Percentiles rank a stretch among this genome's conserved stretches.
These are phyloP conservation scores for Heliamphora pulchella DNA, from an alignment of 179 eudicot species.

Conservation along the genomic window DNA sequence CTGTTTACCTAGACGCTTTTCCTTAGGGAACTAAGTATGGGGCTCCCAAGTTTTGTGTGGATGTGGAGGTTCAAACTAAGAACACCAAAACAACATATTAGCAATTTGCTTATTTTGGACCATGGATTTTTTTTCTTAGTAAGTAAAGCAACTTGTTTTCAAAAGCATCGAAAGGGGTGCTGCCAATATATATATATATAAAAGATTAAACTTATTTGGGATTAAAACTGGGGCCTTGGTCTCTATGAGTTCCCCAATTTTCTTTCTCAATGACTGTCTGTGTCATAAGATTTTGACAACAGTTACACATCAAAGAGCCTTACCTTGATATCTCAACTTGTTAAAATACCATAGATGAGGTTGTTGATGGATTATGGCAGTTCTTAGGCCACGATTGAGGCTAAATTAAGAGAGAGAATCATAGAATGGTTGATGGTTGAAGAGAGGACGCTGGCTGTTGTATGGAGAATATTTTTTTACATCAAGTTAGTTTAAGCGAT, in stretches of 20 bases:
- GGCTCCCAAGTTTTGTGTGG: neutral
- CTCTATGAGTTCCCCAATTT: neutral
- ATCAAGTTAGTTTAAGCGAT: neutral
- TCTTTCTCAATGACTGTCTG: too few relatives aligned
- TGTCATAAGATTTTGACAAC: neutral
- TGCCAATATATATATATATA: neutral
- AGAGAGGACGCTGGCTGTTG: neutral
- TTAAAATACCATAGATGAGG: neutral
- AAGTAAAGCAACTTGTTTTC: neutral
- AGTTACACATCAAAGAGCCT: neutral
- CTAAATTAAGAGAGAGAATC: neutral
- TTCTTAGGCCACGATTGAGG: neutral
- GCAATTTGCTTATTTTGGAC: neutral
- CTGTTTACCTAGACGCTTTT: neutral
- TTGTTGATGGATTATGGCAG: neutral
- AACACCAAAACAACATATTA: neutral
- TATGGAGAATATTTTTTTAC: neutral
- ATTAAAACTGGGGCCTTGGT: neutral
- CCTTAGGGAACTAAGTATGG: neutral
- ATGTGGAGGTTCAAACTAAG: neutral
- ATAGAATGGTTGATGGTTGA: neutral
- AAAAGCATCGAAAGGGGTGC: neutral
- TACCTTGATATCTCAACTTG: neutral
- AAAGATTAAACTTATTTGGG: neutral
- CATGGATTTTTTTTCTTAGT: neutral